Conservation (phyloP, 768 basidiomycete genomes). For the Crepidotus variabilis region DNA sequence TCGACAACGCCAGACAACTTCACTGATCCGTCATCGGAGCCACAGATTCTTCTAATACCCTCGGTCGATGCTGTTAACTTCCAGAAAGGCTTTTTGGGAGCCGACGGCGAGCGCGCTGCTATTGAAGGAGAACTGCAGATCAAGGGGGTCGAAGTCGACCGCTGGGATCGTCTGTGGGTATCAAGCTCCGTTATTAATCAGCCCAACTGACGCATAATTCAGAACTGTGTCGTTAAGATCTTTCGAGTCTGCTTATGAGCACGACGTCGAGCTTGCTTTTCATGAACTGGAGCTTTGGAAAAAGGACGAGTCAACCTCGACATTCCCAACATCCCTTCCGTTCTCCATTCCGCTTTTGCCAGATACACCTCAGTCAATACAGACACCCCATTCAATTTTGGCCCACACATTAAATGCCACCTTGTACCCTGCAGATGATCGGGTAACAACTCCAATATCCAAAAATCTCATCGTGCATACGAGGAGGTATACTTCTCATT, state of each 20-base stretch:
- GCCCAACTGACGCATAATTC: conserved; percentile 10
- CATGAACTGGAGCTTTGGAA: conserved; percentile 56
- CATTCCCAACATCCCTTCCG: conserved; percentile 62
- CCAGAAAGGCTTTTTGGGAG: conserved; percentile 83
- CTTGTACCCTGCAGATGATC: conserved; percentile 46
- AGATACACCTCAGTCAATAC: conserved; percentile 82
- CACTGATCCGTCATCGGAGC: conserved; percentile 23
- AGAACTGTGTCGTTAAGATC: conserved; percentile 68
- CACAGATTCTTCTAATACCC: conserved; percentile 76
- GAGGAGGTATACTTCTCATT: conserved; percentile 68
- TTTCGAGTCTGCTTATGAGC: conserved; percentile 57
- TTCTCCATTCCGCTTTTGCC: conserved; percentile 77
- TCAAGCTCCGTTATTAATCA: conserved; percentile 7
- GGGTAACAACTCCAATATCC: conserved; percentile 32
- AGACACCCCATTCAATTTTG: conserved; percentile 71
- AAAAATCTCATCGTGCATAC: conserved; percentile 68
- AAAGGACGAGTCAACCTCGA: conserved; percentile 28
- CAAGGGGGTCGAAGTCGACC: conserved; percentile 58
- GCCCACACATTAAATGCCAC: conserved; percentile 68
- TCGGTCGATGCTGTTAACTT: conserved; percentile 68
- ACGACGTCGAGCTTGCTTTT: conserved; percentile 62
- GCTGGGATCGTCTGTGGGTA: conserved; percentile 72
- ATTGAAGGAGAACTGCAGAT: conserved; percentile 87
- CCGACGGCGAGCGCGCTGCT: conserved; percentile 76
- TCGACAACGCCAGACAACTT: conserved; percentile 11